Base-by-base conservation (phyloP, 2,329 filamentous ascomycete species). In the Decorospora gaudefroyi region DNA sequence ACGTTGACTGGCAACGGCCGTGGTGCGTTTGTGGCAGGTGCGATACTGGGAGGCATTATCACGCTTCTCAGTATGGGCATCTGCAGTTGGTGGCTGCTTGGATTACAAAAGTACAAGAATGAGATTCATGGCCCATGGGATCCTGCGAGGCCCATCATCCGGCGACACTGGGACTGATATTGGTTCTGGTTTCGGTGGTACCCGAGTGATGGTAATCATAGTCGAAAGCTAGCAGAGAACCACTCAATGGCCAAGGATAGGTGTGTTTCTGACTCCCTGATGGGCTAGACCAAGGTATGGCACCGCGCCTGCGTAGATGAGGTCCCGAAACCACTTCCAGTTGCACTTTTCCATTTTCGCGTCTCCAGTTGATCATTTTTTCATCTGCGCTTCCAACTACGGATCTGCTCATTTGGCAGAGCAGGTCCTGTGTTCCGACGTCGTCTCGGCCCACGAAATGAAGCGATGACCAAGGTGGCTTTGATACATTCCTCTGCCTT, bases 121-220 rank as follows among this genome's bases (percentile, higher is more conserved):
- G 93, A 97, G 73, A 96, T 99, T 57, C 89, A 91, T 64, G 93
- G 93, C 29, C 93, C 93, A 1, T 99, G 93, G 93, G 93, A 99
- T 74, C 91, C 92, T 13, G 93, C 93, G 5, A 80, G 91, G 65
- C 93, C 93, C 7, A 82, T 93, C 42, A 91, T 93, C 52, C 83
- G 90, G 64, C 85, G 85, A 61, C 76, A 83, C 28, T 77, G 74
- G 74, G 75, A 76, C 64, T 74, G 61, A 72, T n/a, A n/a, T n/a
- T n/a, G n/a, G 10, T 8, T 23, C 37, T 33, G 1, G 42, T 28
- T 12, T 61, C 53, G 4, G 32, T 35, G 9, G 46, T 35, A 19
- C 59, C 46, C 9, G 51, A 53, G 17, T 61, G 36, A n/a, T 57
- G 58, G 28, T 63, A 56, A 19, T 59, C 46, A 33, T 68, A 71